These are phyloP conservation scores for Pistacia atlantica DNA, from an alignment of 345 rosid species.

Conservation along the genomic window DNA sequence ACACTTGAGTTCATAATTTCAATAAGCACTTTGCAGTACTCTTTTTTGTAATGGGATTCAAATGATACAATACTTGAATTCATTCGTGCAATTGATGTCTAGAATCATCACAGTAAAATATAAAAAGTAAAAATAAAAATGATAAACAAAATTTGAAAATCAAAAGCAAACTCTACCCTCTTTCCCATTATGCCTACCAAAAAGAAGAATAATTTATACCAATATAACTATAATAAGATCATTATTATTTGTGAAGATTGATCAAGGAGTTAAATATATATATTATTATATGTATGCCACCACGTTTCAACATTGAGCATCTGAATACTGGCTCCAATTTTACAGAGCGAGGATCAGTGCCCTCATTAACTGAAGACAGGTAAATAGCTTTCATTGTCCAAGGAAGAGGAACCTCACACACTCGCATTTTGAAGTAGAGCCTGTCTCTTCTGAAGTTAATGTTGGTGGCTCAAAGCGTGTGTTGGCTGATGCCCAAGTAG, in stretches of 20 bases:
- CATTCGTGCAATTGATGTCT: conserved; percentile 22
- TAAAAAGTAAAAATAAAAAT: neutral
- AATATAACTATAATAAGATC: neutral
- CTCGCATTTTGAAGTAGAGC: conserved; percentile 10
- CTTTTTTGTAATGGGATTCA: conserved; percentile 16
- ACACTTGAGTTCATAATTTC: conserved; percentile 15
- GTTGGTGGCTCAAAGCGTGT: conserved; percentile 27
- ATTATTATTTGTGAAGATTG: neutral
- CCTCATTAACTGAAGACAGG: conserved; percentile 48
- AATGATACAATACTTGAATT: conserved; percentile 37
- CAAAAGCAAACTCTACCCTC: neutral
- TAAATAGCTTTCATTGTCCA: conserved; percentile 33
- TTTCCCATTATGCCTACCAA: neutral
- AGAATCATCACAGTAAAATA: conserved; percentile 16
- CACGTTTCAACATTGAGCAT: too few species aligned
- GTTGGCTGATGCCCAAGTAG: conserved; percentile 36
- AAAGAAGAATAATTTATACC: neutral
- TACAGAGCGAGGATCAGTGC: conserved; percentile 85
- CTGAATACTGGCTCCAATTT: conserved; percentile 68
- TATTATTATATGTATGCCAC: too few species aligned
- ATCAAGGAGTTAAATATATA: neutral
- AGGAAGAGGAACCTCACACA: conserved; percentile 94
- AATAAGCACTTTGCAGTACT: conserved; percentile 3
- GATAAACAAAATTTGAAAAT: neutral
- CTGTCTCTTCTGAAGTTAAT: conserved; percentile 18